These are phyloP conservation scores for Coccomyxa sp. DNA, from an alignment of 139 green algal species.

Conservation along the genomic window DNA sequence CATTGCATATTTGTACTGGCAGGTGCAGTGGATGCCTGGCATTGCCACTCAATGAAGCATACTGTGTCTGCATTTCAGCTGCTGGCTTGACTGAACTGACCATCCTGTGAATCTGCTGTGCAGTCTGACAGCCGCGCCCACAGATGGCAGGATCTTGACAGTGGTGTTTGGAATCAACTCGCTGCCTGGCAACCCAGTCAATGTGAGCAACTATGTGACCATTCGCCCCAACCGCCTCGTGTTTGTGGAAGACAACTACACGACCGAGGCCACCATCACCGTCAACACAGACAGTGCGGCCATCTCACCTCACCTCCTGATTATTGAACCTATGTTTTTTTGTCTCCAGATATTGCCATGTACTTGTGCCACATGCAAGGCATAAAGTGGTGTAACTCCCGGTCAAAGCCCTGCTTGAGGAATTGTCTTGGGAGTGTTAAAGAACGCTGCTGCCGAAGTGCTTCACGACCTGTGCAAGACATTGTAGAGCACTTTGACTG, in stretches of 20 bases:
- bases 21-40: neutral
- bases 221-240: neutral
- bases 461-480: too few relatives aligned
- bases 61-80: neutral
- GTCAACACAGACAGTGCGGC: too few relatives aligned
- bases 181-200: neutral
- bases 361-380: neutral
- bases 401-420: neutral
- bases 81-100: neutral
- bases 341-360: neutral
- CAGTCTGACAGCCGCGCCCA: neutral
- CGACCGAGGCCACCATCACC: neutral
- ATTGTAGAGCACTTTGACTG: too few relatives aligned
- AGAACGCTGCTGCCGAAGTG: too few relatives aligned
- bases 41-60: neutral
- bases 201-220: neutral
- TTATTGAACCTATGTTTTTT: neutral
- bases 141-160: neutral
- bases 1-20: neutral
- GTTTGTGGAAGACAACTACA: neutral
- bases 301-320: too few relatives aligned
- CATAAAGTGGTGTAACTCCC: neutral
- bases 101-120: neutral
- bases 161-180: neutral
- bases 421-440: too few relatives aligned